Evolutionary conservation across 208 protist species (phyloP).

Genomic region (Wallacemonas sp.): DNA sequence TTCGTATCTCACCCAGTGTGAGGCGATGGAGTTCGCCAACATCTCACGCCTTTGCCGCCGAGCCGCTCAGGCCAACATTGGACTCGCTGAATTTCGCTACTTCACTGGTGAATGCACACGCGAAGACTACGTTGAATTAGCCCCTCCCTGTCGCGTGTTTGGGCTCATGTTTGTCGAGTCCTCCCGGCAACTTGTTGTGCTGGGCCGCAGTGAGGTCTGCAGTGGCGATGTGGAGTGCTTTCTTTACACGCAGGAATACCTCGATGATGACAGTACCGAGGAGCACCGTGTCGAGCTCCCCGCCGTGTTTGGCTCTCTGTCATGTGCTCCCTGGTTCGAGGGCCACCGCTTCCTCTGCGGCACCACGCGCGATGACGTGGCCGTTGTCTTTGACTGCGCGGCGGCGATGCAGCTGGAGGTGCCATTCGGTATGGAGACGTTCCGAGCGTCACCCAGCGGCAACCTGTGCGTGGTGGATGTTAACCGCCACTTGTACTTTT

Average conservation of each 20-base stretch:
- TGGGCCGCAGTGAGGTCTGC: slow-evolving; percentile 30
- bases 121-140: slow-evolving; percentile 47
- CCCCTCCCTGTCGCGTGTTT: slow-evolving; percentile 50
- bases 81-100: slow-evolving; percentile 37
- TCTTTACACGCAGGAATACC: slow-evolving; percentile 43
- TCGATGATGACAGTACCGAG: slow-evolving; percentile 12
- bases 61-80: slow-evolving; percentile 29
- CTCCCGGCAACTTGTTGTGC: slow-evolving; percentile 42
- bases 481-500: slow-evolving; percentile 40
- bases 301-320: slow-evolving; percentile 28
- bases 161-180: slow-evolving; percentile 37
- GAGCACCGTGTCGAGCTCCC: slow-evolving; percentile 54
- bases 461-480: slow-evolving; percentile 44
- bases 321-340: slow-evolving; percentile 45
- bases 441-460: slow-evolving; percentile 54
- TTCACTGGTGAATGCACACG: slow-evolving; percentile 34
- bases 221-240: slow-evolving; percentile 45
- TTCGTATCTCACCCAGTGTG: slow-evolving; percentile 44
- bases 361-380: slow-evolving; percentile 38
- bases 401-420: slow-evolving; percentile 45
- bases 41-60: slow-evolving; percentile 39
- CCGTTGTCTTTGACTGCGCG: slow-evolving; percentile 57
- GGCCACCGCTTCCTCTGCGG: slow-evolving; percentile 58
- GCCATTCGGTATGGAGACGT: slow-evolving; percentile 50
- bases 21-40: slow-evolving; percentile 42